Conservation (phyloP, 495 filamentous ascomycete species). For the Beverwykella pulmonaria region DNA sequence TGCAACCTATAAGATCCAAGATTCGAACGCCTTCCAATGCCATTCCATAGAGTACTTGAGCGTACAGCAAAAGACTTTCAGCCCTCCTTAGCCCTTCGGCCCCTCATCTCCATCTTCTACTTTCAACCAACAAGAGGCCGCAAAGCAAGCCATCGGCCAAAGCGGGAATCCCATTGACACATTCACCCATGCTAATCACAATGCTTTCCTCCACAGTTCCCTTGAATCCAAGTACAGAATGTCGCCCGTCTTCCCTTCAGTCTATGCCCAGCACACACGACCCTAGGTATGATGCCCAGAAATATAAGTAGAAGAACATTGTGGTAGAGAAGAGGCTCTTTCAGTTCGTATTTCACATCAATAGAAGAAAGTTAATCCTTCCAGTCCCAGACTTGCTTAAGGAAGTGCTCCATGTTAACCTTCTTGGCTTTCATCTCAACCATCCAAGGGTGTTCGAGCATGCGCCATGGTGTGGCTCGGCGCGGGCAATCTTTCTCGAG, state of each 20-base stretch:
- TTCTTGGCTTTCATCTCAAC: slow-evolving; percentile 91
- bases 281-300: slow-evolving; percentile 27
- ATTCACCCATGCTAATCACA: slow-evolving; percentile 21
- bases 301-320: slow-evolving; percentile 25
- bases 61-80: neutral
- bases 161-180: neutral
- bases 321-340: slow-evolving; percentile 16
- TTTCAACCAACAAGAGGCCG: neutral
- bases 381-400: slow-evolving; percentile 96
- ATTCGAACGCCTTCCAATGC: slow-evolving; percentile 29
- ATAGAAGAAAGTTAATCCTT: slow-evolving; percentile 48
- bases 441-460: slow-evolving; percentile 99
- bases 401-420: slow-evolving; percentile 93
- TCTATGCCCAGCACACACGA: slow-evolving; percentile 40
- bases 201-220: slow-evolving; percentile 1
- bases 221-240: slow-evolving; percentile 11
- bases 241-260: slow-evolving; percentile 25
- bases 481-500: slow-evolving; percentile 89
- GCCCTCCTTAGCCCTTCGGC: neutral
- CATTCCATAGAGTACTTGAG: neutral
- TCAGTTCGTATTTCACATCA: neutral
- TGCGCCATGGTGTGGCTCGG: slow-evolving; percentile 92
- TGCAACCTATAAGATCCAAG: slow-evolving; percentile 11
- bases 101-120: neutral
- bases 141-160: neutral